Percentiles rank a stretch among this genome's conserved stretches.
These are phyloP conservation scores for Hepatocystis sp. DNA, from an alignment of 169 alveolate species.

Conservation along the genomic window DNA sequence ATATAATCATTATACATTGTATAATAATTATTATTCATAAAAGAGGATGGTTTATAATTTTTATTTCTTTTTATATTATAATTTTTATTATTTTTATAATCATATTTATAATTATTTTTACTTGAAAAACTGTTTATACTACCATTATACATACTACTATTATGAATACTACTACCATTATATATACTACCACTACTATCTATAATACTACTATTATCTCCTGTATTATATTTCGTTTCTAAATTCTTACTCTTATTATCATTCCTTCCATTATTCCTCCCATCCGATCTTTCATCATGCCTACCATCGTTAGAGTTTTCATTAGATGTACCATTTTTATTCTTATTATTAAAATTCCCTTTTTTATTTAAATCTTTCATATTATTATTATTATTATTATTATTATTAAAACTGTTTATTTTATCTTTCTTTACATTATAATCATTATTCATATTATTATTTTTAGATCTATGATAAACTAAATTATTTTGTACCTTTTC, in stretches of 20 bases:
- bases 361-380: slow-evolving; percentile 44
- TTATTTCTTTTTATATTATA: slow-evolving; percentile 2
- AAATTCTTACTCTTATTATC: no score
- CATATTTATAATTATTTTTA: slow-evolving; percentile 1
- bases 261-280: no score
- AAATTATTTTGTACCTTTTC: no score
- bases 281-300: not conserved
- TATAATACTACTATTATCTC: no score
- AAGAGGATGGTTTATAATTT: not conserved
- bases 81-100: slow-evolving; percentile 3
- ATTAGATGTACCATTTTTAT: slow-evolving; percentile 1
- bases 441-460: no score
- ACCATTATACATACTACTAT: slow-evolving; percentile 2
- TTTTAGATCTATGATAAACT: no score
- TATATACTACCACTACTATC: no score
- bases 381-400: slow-evolving; percentile 10
- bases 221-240: no score
- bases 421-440: no score
- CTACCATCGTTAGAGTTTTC: no score
- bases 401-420: not conserved
- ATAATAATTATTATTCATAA: slow-evolving; percentile 1
- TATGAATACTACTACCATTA: not conserved
- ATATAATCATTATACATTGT: not conserved
- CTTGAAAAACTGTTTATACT: not conserved
- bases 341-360: slow-evolving; percentile 24